A percentile compares a stretch with the other conserved stretches of the same genome.
phyloP scores from a whole-genome alignment of 208 protist species.

The Crithidia fasciculata region DNA sequence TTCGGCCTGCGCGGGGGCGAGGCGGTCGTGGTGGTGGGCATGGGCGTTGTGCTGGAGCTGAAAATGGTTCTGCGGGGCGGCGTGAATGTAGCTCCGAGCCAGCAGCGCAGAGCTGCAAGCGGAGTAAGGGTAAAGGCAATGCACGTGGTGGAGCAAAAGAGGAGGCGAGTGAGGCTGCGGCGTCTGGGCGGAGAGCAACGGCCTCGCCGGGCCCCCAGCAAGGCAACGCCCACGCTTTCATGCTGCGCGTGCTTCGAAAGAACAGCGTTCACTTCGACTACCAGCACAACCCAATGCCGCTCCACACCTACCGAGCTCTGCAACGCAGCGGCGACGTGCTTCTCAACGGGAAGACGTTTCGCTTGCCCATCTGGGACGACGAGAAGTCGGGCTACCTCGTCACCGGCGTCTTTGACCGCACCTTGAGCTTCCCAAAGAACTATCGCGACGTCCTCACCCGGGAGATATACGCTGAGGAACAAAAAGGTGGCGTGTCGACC shows the following conservation, averaged over 20 bases:
- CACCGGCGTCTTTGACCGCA: constrained; percentile 76
- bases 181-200: too few species aligned
- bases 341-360: constrained; percentile 27
- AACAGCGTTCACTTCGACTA: constrained; percentile 53
- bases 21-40: not conserved
- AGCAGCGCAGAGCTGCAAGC: too few species aligned
- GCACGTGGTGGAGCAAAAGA: too few species aligned
- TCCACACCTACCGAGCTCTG: constrained; percentile 59
- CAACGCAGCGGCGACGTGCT: constrained; percentile 50
- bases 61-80: not conserved
- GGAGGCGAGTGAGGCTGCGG: too few species aligned
- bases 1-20: not conserved
- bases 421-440: constrained; percentile 24
- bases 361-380: constrained; percentile 85
- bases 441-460: constrained; percentile 22
- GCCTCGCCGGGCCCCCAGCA: not conserved
- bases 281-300: constrained; percentile 78
- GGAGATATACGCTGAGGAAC: constrained; percentile 26
- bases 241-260: constrained; percentile 50
- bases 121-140: too few species aligned
- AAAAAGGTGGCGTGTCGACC: constrained; percentile 32
- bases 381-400: constrained; percentile 66
- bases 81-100: too few species aligned
- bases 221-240: constrained; percentile 12
- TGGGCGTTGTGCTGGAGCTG: not conserved